Evolutionary conservation across 106 monocot genomes (phyloP).

Genomic region (Acanthochlamys bracteata): DNA sequence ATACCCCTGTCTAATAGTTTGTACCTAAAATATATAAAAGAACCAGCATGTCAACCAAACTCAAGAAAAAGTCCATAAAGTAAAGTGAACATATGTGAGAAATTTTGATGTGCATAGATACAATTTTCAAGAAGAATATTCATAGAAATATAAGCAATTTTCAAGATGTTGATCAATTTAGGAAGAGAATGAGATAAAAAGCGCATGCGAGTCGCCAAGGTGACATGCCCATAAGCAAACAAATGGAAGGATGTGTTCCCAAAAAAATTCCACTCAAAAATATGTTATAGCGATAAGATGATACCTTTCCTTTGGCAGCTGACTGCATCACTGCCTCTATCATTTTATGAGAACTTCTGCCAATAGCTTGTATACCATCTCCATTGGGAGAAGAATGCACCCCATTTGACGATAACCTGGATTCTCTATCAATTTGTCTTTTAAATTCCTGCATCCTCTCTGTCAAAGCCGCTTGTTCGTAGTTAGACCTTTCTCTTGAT

Average conservation of each 20-base stretch:
- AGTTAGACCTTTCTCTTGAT: conserved; percentile 94
- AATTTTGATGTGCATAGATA: too few species aligned
- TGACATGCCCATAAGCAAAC: too few species aligned
- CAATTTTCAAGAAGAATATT: too few species aligned
- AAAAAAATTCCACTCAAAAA: background rate
- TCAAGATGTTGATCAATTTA: too few species aligned
- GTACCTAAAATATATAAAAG: conserved; percentile 53
- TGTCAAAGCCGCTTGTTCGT: conserved; percentile 74
- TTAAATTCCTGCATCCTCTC: conserved; percentile 99
- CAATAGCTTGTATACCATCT: conserved; percentile 98
- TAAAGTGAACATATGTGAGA: too few species aligned
- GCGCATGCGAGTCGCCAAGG: too few species aligned
- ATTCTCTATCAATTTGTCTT: conserved; percentile 87
- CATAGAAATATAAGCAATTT: too few species aligned
- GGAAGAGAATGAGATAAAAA: too few species aligned
- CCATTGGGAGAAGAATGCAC: conserved; percentile 63
- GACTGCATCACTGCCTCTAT: conserved; percentile 98
- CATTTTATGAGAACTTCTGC: conserved; percentile 99
- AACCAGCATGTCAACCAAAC: background rate
- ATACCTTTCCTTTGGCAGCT: conserved; percentile 83
- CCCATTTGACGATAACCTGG: conserved; percentile 61
- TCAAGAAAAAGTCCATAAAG: too few species aligned
- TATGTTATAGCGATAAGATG: background rate
- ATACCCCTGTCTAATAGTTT: conserved; percentile 99
- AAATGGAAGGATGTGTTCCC: too few species aligned